Conservation (phyloP, 73 alveolate genomes). For the Tetrahymena elliotti region DNA sequence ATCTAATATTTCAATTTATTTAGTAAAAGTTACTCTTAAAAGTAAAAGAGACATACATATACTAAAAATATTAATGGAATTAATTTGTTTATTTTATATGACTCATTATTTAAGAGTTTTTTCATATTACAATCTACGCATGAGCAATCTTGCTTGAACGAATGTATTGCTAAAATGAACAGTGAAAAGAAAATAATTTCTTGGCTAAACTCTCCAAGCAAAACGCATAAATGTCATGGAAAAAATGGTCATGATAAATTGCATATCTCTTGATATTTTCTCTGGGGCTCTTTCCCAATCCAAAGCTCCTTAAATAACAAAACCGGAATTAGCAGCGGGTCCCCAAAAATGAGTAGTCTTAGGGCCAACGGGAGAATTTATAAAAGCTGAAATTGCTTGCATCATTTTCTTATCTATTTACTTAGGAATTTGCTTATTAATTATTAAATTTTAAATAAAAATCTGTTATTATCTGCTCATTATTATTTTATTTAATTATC, state of each 20-base stretch:
- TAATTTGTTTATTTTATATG: not conserved
- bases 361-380: slow-evolving; percentile 37
- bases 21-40: not conserved
- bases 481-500: not conserved
- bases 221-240: slow-evolving; percentile 37
- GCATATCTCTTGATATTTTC: slow-evolving; percentile 24
- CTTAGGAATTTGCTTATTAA: not conserved
- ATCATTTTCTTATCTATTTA: not conserved
- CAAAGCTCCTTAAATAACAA: slow-evolving; percentile 23
- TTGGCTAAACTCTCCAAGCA: slow-evolving; percentile 30
- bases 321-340: slow-evolving; percentile 19
- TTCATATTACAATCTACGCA: slow-evolving; percentile 28
- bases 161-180: slow-evolving; percentile 21
- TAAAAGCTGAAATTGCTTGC: not conserved
- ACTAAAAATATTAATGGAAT: not conserved
- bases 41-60: not conserved
- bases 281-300: slow-evolving; percentile 48
- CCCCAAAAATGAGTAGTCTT: slow-evolving; percentile 48
- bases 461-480: not conserved
- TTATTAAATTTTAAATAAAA: not conserved
- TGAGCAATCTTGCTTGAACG: slow-evolving; percentile 24
- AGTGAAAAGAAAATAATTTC: slow-evolving; percentile 17
- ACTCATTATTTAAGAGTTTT: not conserved
- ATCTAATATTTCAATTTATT: no score
- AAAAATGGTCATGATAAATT: slow-evolving; percentile 16